Base-by-base conservation (phyloP, 2,329 filamentous ascomycete species). In the Diaporthe amygdali region DNA sequence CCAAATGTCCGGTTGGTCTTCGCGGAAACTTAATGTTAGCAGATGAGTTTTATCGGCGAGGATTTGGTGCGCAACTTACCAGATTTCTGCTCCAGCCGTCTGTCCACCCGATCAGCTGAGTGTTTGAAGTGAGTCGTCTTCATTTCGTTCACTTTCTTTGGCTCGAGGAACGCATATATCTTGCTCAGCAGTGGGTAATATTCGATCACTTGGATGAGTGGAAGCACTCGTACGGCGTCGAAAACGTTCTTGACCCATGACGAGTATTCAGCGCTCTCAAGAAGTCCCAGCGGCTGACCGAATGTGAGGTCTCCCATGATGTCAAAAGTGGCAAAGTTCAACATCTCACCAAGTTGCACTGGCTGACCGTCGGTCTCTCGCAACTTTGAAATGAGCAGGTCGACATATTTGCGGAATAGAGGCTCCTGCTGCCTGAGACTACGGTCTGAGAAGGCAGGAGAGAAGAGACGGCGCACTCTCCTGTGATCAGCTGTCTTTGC, bases 261-360 rank as follows among this genome's bases (percentile, higher is more conserved):
- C 17, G 75, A 69, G 41, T 76, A 77, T 59, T 51, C 55, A 73
- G 76, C 77, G 46, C 75, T 74, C 49, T 77, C 71, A 5, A 83
- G 74, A 68, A 77, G 79, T 20, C 78, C 77, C 72, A 83, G 84
- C 0, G 81, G 78, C 69, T 84, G 81, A 9, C 83, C 84, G 71
- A 85, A 85, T 0, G 81, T 79, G 34, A 86, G 78, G 68, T 85
- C 83, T 22, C 83, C 83, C 54, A 82, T 78, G 39, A 83, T 77
- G 74, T 83, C 82, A 73, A 84, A 83, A 1, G 81, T 77, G 3
- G 78, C 68, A 34, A 73, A 74, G 37, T 77, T 76, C 46, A 72
- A 73, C 77, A 75, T 77, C 10, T 49, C 32, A 10, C 68, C 71
- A 2, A 78, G 64, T 56, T 77, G 71, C 27, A 78, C 41, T 2